Base-by-base conservation (phyloP, 352 stramenopile genomes). In the Globisporangium orthogonon region DNA sequence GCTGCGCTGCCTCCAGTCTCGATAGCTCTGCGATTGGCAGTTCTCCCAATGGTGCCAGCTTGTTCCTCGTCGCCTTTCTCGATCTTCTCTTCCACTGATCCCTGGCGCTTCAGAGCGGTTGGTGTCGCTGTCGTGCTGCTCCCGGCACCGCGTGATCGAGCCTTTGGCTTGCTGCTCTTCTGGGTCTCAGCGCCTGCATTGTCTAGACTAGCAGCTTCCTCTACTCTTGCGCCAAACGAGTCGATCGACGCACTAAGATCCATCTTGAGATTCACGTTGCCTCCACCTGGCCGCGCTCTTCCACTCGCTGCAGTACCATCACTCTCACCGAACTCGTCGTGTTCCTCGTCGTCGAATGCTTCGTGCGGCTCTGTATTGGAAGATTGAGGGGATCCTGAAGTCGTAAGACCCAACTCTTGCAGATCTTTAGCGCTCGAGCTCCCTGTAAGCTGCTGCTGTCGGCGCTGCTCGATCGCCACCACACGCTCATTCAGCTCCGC, bases 401-500 rank as follows among this genome's bases (percentile, higher is more conserved):
- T 3, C 11, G 11, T 7, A 7, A n/a, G 30, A 17, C 31, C n/a
- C 28, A n/a, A 1, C 18, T 28, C 23, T 5, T 17, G 48, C 48
- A 52, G 48, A 15, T 52, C 48, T 4, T n/a, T 33, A 3, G 33
- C 29, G 30, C 30, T 54, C 28, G 41, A 63, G 0, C n/a, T 31
- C 23, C 50, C 54, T 28, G 46, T 53, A 17, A 76, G 55, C 58
- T 86, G 74, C 57, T 82, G 73, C 61, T 81, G 72, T 13, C 71
- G 70, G 41, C 73, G 74, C 41, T 83, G 73, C 50, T 89, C 76
- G 46, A 87, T 86, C 13, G 76, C 76, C 54, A 83, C 76, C 1
- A 89, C 78, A 33, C 78, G 69, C 47, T 86, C 71, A 40, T 89
- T 78, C 5, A 89, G 55, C 56, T 83, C 74, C 1, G 76, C 73